These are phyloP conservation scores for Eucalyptus caleyi DNA, from an alignment of 345 rosid genomes.

Conservation along the genomic window DNA sequence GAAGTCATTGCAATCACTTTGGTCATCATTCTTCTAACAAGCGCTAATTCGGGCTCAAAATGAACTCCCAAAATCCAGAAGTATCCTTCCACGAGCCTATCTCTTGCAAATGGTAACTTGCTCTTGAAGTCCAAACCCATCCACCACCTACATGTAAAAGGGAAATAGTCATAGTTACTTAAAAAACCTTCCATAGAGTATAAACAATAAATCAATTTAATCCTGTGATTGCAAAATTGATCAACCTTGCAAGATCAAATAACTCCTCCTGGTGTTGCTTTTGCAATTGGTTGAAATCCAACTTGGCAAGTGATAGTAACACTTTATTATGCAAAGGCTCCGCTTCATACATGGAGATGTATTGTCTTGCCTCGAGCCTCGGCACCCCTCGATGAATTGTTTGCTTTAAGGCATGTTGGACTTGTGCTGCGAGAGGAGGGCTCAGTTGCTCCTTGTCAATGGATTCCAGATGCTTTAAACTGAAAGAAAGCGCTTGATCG, in stretches of 20 bases:
- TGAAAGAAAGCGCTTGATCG: neutral
- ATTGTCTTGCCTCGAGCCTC: slow-evolving; percentile 4
- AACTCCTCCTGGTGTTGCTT: slow-evolving; percentile 5
- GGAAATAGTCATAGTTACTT: neutral
- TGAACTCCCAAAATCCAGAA: slow-evolving; percentile 3
- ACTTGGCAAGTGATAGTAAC: slow-evolving; percentile 11
- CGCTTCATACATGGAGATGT: slow-evolving; percentile 1
- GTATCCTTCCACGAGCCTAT: slow-evolving; percentile 12
- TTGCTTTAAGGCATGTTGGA: neutral
- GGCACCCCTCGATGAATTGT: slow-evolving; percentile 2
- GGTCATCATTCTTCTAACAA: neutral
- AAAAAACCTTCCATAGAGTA: neutral
- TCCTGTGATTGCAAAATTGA: neutral
- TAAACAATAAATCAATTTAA: neutral
- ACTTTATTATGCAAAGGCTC: neutral
- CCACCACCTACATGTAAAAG: slow-evolving; percentile 11
- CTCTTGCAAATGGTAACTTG: slow-evolving; percentile 9
- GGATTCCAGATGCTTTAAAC: neutral
- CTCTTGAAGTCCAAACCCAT: neutral
- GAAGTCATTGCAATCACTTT: neutral
- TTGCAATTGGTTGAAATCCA: slow-evolving; percentile 17
- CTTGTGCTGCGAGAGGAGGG: neutral
- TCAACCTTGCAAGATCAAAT: neutral
- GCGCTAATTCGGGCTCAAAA: neutral
- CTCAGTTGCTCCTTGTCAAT: neutral